Evolutionary conservation across 225 moss, liverwort and hornwort species (phyloP).

Genomic region (Bryoerythrophyllum caledonicum): DNA sequence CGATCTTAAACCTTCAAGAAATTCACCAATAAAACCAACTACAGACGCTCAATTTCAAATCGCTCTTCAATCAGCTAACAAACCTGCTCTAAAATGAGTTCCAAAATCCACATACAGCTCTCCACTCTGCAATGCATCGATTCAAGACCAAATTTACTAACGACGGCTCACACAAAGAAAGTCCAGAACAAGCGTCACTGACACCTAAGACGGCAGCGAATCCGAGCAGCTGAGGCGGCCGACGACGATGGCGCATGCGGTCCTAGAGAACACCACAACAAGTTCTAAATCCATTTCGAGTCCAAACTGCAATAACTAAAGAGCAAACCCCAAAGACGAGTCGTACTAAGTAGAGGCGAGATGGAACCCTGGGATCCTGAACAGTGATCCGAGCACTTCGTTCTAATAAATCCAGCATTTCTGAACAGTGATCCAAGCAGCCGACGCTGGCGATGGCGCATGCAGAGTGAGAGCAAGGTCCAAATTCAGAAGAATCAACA

Average conservation of each 20-base stretch:
- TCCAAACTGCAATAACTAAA: too few relatives aligned
- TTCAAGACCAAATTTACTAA: background rate
- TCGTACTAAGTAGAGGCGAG: too few relatives aligned
- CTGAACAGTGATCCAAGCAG: too few relatives aligned
- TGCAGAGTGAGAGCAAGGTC: too few relatives aligned
- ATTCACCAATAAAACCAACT: background rate
- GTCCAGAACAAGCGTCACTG: too few relatives aligned
- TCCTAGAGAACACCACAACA: too few relatives aligned
- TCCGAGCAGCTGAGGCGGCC: background rate
- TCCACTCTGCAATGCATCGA: background rate
- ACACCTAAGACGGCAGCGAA: background rate
- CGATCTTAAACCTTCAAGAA: background rate
- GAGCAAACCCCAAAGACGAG: too few relatives aligned
- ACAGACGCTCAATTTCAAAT: background rate
- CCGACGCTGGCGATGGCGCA: too few relatives aligned
- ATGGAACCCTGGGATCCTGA: too few relatives aligned
- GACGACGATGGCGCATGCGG: background rate
- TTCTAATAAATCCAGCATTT: too few relatives aligned
- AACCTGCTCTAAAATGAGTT: background rate
- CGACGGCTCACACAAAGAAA: background rate
- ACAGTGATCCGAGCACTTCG: too few relatives aligned
- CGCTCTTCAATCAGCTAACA: background rate
- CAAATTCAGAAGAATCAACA: background rate
- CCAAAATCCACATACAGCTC: background rate
- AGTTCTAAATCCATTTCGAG: too few relatives aligned